phyloP scores from a whole-genome alignment of 2,329 filamentous ascomycete genomes.

The Colletotrichum siamense region DNA sequence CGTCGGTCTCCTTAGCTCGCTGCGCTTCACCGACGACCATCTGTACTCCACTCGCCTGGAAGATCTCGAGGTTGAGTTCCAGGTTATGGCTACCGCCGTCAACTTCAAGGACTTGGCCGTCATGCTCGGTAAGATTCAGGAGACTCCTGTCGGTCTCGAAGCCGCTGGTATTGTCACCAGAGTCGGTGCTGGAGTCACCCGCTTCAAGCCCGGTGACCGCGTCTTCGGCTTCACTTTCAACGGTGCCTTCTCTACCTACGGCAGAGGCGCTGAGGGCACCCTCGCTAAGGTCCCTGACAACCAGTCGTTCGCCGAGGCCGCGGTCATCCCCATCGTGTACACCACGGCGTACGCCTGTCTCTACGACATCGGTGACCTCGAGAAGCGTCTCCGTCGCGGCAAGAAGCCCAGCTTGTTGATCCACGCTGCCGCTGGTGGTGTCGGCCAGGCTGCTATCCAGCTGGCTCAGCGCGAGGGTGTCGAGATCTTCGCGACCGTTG shows the following conservation, averaged over 20 bases:
- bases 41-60: neutral
- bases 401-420: constrained; percentile 41
- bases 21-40: constrained; percentile 27
- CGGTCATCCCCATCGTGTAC: constrained; percentile 32
- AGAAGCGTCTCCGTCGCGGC: constrained; percentile 26
- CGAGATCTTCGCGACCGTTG: constrained; percentile 47
- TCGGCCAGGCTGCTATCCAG: constrained; percentile 45
- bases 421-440: constrained; percentile 41
- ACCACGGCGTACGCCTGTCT: constrained; percentile 33
- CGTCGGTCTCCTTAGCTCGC: constrained; percentile 27
- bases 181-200: constrained; percentile 32
- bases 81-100: constrained; percentile 29
- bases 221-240: constrained; percentile 25
- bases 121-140: constrained; percentile 30
- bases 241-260: constrained; percentile 25
- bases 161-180: constrained; percentile 37
- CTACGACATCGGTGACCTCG: constrained; percentile 31
- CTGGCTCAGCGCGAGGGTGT: constrained; percentile 42
- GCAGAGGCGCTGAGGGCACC: constrained; percentile 23
- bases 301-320: constrained; percentile 42
- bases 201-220: constrained; percentile 35
- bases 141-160: constrained; percentile 32
- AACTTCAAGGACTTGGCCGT: constrained; percentile 31
- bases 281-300: constrained; percentile 40
- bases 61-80: constrained; percentile 26